These are phyloP conservation scores for Botrytis elliptica DNA, from an alignment of 2,329 filamentous ascomycete species.

Conservation along the genomic window DNA sequence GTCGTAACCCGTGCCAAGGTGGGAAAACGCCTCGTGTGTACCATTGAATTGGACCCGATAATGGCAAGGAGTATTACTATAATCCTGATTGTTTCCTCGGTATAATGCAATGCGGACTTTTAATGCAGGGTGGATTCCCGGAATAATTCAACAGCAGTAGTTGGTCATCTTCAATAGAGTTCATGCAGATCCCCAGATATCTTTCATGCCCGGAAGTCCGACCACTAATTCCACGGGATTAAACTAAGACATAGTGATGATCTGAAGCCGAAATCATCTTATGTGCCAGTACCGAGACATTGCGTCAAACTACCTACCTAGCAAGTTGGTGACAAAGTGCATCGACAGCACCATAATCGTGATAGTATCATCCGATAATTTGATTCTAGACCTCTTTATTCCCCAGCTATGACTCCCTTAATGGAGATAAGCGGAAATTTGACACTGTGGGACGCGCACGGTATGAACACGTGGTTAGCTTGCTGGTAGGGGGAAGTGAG, in stretches of 20 bases:
- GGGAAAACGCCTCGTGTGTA: neutral
- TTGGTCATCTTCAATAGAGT: neutral
- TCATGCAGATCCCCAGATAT: neutral
- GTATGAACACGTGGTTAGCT: neutral
- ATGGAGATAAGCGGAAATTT: neutral
- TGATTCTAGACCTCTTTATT: neutral
- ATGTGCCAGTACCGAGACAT: neutral
- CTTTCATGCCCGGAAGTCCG: neutral
- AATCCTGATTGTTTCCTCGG: neutral
- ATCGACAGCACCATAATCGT: neutral
- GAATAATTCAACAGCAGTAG: neutral
- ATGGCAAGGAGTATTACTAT: neutral
- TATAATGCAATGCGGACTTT: neutral
- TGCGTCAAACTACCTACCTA: neutral
- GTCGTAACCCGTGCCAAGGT: neutral
- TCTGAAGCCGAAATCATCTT: neutral
- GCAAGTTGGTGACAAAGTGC: neutral
- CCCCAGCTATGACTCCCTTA: neutral
- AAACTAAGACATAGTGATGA: neutral
- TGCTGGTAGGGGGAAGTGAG: neutral
- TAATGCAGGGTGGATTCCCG: neutral
- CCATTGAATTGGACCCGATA: neutral
- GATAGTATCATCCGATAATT: neutral
- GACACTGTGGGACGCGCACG: neutral
- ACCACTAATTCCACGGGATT: too few species aligned